Conservation (phyloP, 805 yeast genomes). For the Schwanniomyces polymorphus region DNA sequence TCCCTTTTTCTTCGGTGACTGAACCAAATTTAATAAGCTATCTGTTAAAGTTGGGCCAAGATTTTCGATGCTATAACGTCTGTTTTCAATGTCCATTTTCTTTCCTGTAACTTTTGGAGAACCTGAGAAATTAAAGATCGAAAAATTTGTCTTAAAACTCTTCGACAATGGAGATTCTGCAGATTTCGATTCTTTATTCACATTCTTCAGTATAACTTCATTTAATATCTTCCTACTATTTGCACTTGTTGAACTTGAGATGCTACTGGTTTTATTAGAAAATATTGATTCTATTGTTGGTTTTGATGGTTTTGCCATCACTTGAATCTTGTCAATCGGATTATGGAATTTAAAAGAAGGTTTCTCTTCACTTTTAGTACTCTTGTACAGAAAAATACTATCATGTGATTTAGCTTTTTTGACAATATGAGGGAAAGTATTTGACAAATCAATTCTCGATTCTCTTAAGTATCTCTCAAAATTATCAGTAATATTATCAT, state of each 20-base stretch:
- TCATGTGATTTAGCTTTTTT: slow-evolving; percentile 26
- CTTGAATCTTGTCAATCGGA: slow-evolving; percentile 29
- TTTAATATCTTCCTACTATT: slow-evolving; percentile 15
- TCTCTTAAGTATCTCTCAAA: slow-evolving; percentile 31
- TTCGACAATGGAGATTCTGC: slow-evolving; percentile 3
- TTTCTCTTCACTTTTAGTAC: background rate
- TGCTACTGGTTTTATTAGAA: slow-evolving; percentile 10
- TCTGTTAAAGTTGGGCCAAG: slow-evolving; percentile 30
- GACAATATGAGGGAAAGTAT: slow-evolving; percentile 27
- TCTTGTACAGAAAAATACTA: slow-evolving; percentile 14
- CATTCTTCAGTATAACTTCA: slow-evolving; percentile 15
- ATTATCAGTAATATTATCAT: slow-evolving; percentile 19
- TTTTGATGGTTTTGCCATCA: slow-evolving; percentile 8
- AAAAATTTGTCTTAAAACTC: slow-evolving; percentile 12
- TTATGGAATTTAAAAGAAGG: slow-evolving; percentile 32
- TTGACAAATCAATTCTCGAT: slow-evolving; percentile 30
- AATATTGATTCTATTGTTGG: slow-evolving; percentile 36
- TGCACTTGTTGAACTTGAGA: slow-evolving; percentile 4
- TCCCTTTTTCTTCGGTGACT: slow-evolving; percentile 4
- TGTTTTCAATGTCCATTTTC: background rate
- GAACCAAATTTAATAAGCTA: slow-evolving; percentile 25
- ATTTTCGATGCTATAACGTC: slow-evolving; percentile 19
- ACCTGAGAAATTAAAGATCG: slow-evolving; percentile 13
- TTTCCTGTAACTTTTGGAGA: slow-evolving; percentile 12
- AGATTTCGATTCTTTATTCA: background rate